Evolutionary conservation across 345 rosid genomes (phyloP).

Genomic region (Stellera chamaejasme): DNA sequence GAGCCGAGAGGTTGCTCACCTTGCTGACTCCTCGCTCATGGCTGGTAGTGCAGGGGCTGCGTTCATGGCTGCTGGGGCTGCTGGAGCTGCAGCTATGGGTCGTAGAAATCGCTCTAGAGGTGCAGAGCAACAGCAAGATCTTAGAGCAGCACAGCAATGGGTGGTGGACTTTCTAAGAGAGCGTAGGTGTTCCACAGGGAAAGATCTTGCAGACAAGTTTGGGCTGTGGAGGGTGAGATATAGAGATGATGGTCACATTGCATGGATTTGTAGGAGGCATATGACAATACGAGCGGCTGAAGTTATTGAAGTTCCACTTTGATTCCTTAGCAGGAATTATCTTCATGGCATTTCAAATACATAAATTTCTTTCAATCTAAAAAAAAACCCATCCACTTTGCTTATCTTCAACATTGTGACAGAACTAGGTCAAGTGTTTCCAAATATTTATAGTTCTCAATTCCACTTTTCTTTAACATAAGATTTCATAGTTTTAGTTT

Average conservation of each 20-base stretch:
- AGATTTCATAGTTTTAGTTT: no score
- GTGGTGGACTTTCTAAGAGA: constrained; percentile 75
- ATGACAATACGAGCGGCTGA: constrained; percentile 53
- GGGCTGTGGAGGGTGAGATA: constrained; percentile 88
- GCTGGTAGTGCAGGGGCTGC: constrained; percentile 73
- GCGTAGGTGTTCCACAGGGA: constrained; percentile 66
- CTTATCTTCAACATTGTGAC: no score
- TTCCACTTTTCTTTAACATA: no score
- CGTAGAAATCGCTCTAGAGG: constrained; percentile 36
- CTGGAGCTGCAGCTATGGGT: constrained; percentile 27
- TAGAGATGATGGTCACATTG: constrained; percentile 71
- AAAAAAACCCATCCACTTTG: no score
- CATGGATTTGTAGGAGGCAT: constrained; percentile 92
- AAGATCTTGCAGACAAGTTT: constrained; percentile 84
- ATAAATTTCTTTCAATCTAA: no score
- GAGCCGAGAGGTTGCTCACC: constrained; percentile 71
- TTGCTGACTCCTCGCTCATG: constrained; percentile 53
- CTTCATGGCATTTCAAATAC: no score
- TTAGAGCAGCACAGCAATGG: constrained; percentile 87
- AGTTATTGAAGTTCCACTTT: constrained; percentile 59
- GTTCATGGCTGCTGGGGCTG: constrained; percentile 55
- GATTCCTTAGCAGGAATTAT: constrained; percentile 13
- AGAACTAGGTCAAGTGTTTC: no score
- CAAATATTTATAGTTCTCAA: no score
- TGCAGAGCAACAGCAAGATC: constrained; percentile 56